Conservation (phyloP, 352 stramenopile genomes). For the Phytophthora niederhauseri region DNA sequence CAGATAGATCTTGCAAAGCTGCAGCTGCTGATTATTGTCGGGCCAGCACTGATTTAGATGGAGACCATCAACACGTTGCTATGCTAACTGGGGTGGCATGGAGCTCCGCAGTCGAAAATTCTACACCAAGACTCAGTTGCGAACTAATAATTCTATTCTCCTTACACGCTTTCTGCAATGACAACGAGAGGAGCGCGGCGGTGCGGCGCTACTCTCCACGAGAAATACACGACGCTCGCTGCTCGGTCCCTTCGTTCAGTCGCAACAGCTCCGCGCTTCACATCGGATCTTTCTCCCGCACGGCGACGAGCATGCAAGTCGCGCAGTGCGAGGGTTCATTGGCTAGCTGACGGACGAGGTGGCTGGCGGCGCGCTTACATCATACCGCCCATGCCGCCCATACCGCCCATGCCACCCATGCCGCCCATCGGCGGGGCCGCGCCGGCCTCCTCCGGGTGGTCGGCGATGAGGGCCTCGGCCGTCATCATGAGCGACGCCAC, state of each 20-base stretch:
- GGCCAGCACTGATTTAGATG: not conserved
- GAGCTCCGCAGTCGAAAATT: not conserved
- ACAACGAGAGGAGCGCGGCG: constrained; percentile 17
- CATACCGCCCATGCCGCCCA: constrained; percentile 88
- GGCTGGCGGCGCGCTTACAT: constrained; percentile 50
- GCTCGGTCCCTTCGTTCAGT: constrained; percentile 36
- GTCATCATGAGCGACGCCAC: constrained; percentile 99
- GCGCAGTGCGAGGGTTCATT: constrained; percentile 22
- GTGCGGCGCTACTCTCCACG: constrained; percentile 5
- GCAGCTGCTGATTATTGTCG: not conserved
- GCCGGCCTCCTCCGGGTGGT: constrained; percentile 93
- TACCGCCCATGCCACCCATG: constrained; percentile 83
- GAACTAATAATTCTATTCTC: constrained; percentile 53
- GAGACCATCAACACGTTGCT: not conserved
- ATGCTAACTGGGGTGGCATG: not conserved
- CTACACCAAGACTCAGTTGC: constrained; percentile 5
- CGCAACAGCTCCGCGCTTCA: constrained; percentile 38
- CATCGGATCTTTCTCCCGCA: constrained; percentile 25
- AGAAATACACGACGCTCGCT: constrained; percentile 7
- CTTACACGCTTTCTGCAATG: constrained; percentile 35
- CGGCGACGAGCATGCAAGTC: not conserved
- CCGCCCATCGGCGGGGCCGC: constrained; percentile 73
- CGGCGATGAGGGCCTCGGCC: constrained; percentile 98
- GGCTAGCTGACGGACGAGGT: constrained; percentile 11
- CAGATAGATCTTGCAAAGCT: not conserved